These are phyloP conservation scores for Phylloporus sp. DNA, from an alignment of 768 basidiomycete species.

Conservation along the genomic window DNA sequence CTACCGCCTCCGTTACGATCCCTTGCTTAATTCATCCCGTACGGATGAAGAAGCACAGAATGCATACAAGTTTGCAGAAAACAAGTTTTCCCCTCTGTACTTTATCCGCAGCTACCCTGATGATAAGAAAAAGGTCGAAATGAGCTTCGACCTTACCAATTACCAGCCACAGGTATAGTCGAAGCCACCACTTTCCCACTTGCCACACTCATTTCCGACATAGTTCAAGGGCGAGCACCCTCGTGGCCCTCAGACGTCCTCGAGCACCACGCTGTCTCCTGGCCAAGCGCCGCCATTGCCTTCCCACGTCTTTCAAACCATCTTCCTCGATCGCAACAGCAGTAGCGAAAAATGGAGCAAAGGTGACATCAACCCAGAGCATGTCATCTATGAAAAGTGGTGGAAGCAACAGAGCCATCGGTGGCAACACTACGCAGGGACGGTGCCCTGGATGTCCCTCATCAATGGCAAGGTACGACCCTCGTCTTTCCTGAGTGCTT, in stretches of 20 bases:
- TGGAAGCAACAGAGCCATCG: constrained; percentile 1
- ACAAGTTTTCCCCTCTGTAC: neutral
- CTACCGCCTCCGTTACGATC: neutral
- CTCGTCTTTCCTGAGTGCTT: neutral
- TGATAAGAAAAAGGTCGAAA: neutral
- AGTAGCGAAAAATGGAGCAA: neutral
- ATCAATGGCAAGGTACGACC: constrained; percentile 1
- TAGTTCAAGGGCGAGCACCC: constrained; percentile 3
- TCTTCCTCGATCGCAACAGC: neutral
- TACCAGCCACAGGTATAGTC: neutral
- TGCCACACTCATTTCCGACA: neutral
- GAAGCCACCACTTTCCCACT: neutral
- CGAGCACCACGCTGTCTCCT: neutral
- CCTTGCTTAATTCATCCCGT: neutral
- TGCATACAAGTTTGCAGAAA: neutral
- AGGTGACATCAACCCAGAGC: neutral
- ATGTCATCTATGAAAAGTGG: neutral
- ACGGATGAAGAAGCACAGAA: constrained; percentile 1
- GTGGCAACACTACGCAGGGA: neutral
- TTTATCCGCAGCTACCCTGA: neutral
- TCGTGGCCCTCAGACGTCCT: neutral
- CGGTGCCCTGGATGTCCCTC: neutral
- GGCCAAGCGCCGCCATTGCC: neutral
- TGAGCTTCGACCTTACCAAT: constrained; percentile 3
- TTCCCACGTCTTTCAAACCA: neutral